These are phyloP conservation scores for Magnusiomyces sp. DNA, from an alignment of 1,139 yeast species.

Conservation along the genomic window DNA sequence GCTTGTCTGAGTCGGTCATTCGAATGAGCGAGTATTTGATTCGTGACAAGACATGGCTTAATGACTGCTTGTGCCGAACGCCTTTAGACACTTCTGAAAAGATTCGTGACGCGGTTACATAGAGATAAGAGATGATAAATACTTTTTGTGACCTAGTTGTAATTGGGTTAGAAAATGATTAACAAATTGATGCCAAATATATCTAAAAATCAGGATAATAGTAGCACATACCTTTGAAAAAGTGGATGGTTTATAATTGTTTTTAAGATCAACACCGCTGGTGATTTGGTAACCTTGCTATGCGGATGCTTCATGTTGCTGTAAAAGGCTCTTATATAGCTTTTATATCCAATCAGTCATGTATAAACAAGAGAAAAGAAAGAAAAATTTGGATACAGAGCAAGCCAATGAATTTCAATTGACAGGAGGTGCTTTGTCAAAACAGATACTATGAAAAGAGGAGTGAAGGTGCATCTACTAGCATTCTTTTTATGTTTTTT, in stretches of 20 bases:
- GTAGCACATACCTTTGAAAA: slow-evolving; percentile 1
- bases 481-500: too few relatives aligned
- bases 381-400: too few relatives aligned
- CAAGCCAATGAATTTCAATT: too few relatives aligned
- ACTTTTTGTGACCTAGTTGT: slow-evolving; percentile 25
- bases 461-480: too few relatives aligned
- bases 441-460: too few relatives aligned
- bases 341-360: too few relatives aligned
- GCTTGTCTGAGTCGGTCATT: slow-evolving; percentile 29
- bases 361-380: too few relatives aligned
- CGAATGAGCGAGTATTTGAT: slow-evolving; percentile 19
- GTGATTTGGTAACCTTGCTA: too few relatives aligned
- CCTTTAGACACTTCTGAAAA: slow-evolving; percentile 23
- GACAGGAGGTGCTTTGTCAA: too few relatives aligned
- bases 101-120: slow-evolving; percentile 33
- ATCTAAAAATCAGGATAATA: background rate
- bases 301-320: too few relatives aligned
- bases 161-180: background rate
- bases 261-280: background rate
- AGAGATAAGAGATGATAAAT: slow-evolving; percentile 35
- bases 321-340: too few relatives aligned
- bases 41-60: slow-evolving; percentile 15
- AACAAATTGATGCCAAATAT: background rate
- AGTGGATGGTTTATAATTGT: slow-evolving; percentile 3
- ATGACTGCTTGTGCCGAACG: slow-evolving; percentile 18